Conservation (phyloP, 129 eudicot genomes). For the Artemisia tridentata region DNA sequence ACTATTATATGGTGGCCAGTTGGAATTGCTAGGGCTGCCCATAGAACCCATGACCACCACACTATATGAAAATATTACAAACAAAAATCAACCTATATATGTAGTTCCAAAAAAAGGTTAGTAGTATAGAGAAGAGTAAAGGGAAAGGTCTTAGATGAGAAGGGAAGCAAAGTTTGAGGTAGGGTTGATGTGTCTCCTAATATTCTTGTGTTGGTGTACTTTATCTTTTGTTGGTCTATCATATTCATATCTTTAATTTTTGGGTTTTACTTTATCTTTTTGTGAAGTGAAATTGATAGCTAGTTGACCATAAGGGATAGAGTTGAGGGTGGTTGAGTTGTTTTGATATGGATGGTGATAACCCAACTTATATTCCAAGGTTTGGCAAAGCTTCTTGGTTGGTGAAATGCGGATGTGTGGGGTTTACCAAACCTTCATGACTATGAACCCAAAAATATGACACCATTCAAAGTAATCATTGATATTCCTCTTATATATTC, state of each 20-base stretch:
- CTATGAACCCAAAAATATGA: not conserved
- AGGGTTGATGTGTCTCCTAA: constrained; percentile 40
- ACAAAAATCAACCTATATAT: constrained; percentile 26
- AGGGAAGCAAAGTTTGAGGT: constrained; percentile 42
- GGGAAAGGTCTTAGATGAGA: constrained; percentile 44
- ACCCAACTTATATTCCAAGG: constrained; percentile 23
- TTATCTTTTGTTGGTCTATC: constrained; percentile 31
- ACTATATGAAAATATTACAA: constrained; percentile 11
- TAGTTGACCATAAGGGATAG: constrained; percentile 33
- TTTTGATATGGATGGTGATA: constrained; percentile 34
- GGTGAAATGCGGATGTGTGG: constrained; percentile 45
- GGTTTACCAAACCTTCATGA: constrained; percentile 43
- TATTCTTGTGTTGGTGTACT: constrained; percentile 34
- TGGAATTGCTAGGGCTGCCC: constrained; percentile 43
- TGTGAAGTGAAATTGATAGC: constrained; percentile 35
- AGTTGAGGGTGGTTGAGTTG: constrained; percentile 32
- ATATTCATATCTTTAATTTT: constrained; percentile 28
- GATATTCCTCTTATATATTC: not conserved
- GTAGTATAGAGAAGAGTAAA: constrained; percentile 33
- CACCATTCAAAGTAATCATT: constrained; percentile 4
- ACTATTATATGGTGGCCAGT: constrained; percentile 54
- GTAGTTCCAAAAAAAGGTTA: constrained; percentile 27
- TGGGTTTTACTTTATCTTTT: constrained; percentile 37
- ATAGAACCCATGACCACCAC: constrained; percentile 52
- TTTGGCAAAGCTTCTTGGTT: constrained; percentile 34